Percentiles rank a stretch among this genome's conserved stretches.
Conservation (phyloP, 208 protist genomes). For the Trypanosoma congolense region DNA sequence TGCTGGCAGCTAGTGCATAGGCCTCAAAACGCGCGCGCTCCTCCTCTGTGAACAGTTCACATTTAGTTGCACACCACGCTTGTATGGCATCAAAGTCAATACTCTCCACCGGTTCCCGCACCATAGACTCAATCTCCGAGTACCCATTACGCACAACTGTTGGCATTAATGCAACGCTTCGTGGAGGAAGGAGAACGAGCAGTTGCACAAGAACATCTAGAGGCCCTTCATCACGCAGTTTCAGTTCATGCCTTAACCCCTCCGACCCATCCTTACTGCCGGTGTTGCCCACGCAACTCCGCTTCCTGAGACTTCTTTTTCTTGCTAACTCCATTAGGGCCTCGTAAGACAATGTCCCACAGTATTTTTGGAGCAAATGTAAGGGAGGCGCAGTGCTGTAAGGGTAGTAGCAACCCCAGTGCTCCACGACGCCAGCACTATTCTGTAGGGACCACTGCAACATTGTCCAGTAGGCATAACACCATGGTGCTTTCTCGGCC, state of each 20-base stretch:
- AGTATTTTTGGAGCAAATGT: slow-evolving; percentile 68
- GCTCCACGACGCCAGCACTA: slow-evolving; percentile 72
- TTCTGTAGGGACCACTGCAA: slow-evolving; percentile 89
- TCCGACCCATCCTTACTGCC: slow-evolving; percentile 12
- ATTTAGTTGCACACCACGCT: slow-evolving; percentile 66
- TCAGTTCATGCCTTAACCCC: slow-evolving; percentile 4
- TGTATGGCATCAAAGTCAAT: slow-evolving; percentile 61
- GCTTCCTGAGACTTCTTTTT: slow-evolving; percentile 18
- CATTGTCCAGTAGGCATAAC: slow-evolving; percentile 90
- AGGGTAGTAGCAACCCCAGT: slow-evolving; percentile 88
- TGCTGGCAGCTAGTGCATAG: slow-evolving; percentile 57
- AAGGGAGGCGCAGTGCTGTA: slow-evolving; percentile 65
- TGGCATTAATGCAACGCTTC: slow-evolving; percentile 57
- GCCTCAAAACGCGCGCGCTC: slow-evolving; percentile 66
- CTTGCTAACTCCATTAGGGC: slow-evolving; percentile 50
- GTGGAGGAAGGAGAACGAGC: slow-evolving; percentile 61
- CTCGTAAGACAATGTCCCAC: slow-evolving; percentile 72
- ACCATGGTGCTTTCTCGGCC: slow-evolving; percentile 50
- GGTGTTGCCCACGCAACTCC: slow-evolving; percentile 1
- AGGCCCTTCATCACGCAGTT: slow-evolving; percentile 21
- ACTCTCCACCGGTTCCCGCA: slow-evolving; percentile 66
- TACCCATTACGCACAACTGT: slow-evolving; percentile 53
- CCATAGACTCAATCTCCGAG: slow-evolving; percentile 47
- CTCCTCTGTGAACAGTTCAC: slow-evolving; percentile 58
- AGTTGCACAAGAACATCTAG: slow-evolving; percentile 81